Base-by-base conservation (phyloP, 345 rosid species). In the Streptanthus diversifolius region DNA sequence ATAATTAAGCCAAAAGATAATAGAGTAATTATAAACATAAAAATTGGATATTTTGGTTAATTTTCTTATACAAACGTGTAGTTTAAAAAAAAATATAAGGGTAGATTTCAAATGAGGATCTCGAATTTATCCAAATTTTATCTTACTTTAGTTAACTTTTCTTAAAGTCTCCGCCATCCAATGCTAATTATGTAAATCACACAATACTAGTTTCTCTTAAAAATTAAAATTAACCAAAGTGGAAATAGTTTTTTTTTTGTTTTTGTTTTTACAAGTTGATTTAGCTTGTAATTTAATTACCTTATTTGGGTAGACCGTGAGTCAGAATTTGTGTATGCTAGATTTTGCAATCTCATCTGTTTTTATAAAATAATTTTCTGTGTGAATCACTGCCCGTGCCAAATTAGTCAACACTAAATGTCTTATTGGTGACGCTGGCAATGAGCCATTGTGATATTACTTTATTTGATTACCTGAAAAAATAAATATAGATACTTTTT, bases 401-500 rank as follows among this genome's bases (percentile, higher is more conserved):
- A 62, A 45, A 55, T 14, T 54, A 69, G 35, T 61, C 14, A 53
- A 37, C 21, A 36, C 19, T 9, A 54, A 33, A 33, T 69, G 66
- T 27, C 79, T 17, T 19, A 14, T 62, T 69, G 65, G 44, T 69
- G 70, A 69, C 75, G 70, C 33, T 43, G 10, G 73, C 73, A 40
- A 51, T 59, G 78, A 74, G 59, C 44, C 73, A 40, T 49, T 57
- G 55, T 27, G 51, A 22, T 43, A 52, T 35, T 60, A 59, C 56
- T 75, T 41, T 61, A 68, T 49, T 68, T 24, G 70, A 29, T 44
- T 69, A 62, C 65, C 32, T 62, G 35, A 25, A 37, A 44, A n/a
- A 33, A 68, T 2, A 15, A 12, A 75, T 62, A 44, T 43, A 17
- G 12, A 68, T 32, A 52, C 62, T 36, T 73, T 45, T 65, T 18